Percentiles rank a stretch among this genome's conserved stretches.
These are phyloP conservation scores for Diutina catenulata DNA, from an alignment of 1,139 yeast genomes.

Conservation along the genomic window DNA sequence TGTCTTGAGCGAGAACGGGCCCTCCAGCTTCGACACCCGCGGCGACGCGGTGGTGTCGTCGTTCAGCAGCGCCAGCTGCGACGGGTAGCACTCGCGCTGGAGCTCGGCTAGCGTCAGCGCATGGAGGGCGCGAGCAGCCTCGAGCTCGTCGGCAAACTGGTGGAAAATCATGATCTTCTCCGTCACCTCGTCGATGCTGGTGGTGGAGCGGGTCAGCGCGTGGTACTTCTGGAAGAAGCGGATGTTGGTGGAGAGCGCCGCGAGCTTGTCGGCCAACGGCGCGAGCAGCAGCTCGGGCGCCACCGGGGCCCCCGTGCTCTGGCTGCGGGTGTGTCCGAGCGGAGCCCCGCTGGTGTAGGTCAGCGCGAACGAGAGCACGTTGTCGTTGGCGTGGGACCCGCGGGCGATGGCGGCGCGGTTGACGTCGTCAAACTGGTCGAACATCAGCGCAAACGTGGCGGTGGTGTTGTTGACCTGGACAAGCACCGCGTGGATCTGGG, in stretches of 20 bases:
- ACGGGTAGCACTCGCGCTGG: constrained; percentile 14
- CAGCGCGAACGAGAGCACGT: too few relatives aligned
- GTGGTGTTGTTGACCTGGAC: constrained; percentile 9
- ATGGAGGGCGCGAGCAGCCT: constrained; percentile 20
- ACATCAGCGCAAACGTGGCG: background rate
- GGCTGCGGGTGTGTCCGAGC: background rate
- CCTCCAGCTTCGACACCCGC: background rate
- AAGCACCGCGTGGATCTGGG: background rate
- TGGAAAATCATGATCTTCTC: constrained; percentile 28
- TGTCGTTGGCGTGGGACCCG: too few relatives aligned
- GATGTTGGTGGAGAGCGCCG: constrained; percentile 23
- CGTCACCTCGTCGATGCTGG: constrained; percentile 22
- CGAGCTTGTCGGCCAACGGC: constrained; percentile 24
- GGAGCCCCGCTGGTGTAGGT: too few relatives aligned
- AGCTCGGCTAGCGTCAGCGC: constrained; percentile 19
- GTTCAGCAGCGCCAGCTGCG: constrained; percentile 7
- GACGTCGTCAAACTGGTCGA: background rate
- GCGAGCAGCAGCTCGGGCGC: background rate
- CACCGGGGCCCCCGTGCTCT: too few relatives aligned
- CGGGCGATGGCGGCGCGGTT: background rate
- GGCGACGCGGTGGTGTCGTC: background rate
- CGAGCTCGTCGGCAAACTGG: constrained; percentile 26
- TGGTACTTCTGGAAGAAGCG: constrained; percentile 29
- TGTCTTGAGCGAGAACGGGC: constrained; percentile 22
- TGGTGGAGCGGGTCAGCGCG: constrained; percentile 17